Base-by-base conservation (phyloP, 73 alveolate genomes). In the Breviolum minutum region DNA sequence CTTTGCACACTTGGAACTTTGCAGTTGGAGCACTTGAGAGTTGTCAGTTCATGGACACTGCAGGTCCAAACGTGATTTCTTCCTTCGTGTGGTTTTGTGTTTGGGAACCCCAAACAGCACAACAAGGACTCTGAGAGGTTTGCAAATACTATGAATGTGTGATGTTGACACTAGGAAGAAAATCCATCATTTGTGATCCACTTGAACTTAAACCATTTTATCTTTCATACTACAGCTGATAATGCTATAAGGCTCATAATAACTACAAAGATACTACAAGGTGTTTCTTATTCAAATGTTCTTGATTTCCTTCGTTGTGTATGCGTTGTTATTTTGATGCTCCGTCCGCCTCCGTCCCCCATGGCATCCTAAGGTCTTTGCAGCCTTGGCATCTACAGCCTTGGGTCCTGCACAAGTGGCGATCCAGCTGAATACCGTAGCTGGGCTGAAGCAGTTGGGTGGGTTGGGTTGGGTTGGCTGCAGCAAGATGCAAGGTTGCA, bases 351-450 rank as follows among this genome's bases (percentile, higher is more conserved):
- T 12, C 20, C n/a, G 17, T 6, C 74, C 17, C 13, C 19, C 61
- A 6, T 8, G 40, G 8, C 69, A 17, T 19, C 71, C 70, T 68
- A 7, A 90, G 97, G 80, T 90, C 88, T 73, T 90, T 32, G 97
- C 97, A 32, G 61, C 82, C 73, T 66, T 90, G 88, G 87, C 84
- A 40, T 63, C 97, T 14, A 63, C 82, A 20, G 97, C 77, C 74
- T 22, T 90, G 97, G 97, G 97, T 27, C 97, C 97, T 6, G 74
- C 97, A 20, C 97, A 90, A 81, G 64, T 70, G 63, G 97, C 97
- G 48, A 77, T 90, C 63, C 87, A 90, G 97, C 88, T 90, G 88
- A 17, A 90, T 63, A 76, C 84, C 8, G 97, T 87, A 61, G 27
- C 63, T 26, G 86, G 70, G 60, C 27, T 70, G 14, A 19, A 22